Base-by-base conservation (phyloP, 306 rosid species). In the Rosa multiflora region DNA sequence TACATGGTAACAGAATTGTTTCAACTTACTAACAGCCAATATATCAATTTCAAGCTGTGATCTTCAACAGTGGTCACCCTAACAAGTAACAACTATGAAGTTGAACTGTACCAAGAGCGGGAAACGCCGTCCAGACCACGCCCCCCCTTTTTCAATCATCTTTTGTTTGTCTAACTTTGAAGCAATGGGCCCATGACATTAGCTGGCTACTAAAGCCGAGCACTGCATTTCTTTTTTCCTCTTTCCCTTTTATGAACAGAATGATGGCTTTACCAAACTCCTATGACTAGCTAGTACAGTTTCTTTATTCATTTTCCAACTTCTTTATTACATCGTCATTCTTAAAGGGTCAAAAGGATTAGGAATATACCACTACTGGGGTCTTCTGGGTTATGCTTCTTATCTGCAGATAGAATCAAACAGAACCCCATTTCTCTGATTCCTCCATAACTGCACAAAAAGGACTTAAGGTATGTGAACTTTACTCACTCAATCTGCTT, bases 341-440 rank as follows among this genome's bases (percentile, higher is more conserved):
- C 76, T 8, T 29, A 13, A 12, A 18, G 69, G 53, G 55, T 74
- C 42, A 74, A 74, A 42, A 74, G 78, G 68, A 58, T 52, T 17
- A 8, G 23, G 40, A 21, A 74, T 74, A 74, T 74, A 74, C 78
- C 39, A 55, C 17, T 26, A 4, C 69, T 74, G 55, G 68, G 68
- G 20, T 42, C 11, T 74, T 61, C 79, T 44, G 72, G 72, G 72
- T 18, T 61, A 9, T 29, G 56, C 39, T 75, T 2, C 44, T 44
- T 46, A 71, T 26, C 71, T 5, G 69, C 67, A 11, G 8, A 73
- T 55, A 73, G 29, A 44, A 55, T 55, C 77, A 39, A 39, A 74
- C 48, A 10, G 12, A 35, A 15, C 12, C 44, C 58, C 71, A 61
- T 43, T 15, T 61, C 29, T 21, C 11, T 59, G 10, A 56, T 55